Conservation (phyloP, 768 basidiomycete genomes). For the Trametes coccinea region DNA sequence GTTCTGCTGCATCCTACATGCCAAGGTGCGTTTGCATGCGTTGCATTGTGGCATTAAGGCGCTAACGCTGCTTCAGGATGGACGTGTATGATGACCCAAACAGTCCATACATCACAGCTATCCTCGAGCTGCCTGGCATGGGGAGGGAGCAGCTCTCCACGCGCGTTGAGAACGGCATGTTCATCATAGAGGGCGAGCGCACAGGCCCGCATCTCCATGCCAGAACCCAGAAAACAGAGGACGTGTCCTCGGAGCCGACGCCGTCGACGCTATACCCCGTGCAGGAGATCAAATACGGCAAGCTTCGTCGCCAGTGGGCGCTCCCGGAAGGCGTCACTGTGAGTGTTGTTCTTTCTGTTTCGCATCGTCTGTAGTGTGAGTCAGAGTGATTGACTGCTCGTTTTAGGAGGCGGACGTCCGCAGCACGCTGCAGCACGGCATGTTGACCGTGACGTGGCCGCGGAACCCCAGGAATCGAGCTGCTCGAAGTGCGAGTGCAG, state of each 20-base stretch:
- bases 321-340: conserved; percentile 42
- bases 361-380: conserved; percentile 3
- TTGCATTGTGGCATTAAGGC: neutral
- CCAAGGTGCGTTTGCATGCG: conserved; percentile 12
- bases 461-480: conserved; percentile 18
- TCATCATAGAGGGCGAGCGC: conserved; percentile 41
- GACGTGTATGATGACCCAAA: conserved; percentile 42
- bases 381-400: neutral
- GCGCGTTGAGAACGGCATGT: conserved; percentile 32
- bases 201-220: conserved; percentile 22
- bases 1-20: conserved; percentile 2
- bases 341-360: conserved; percentile 13
- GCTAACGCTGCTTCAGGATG: conserved; percentile 30
- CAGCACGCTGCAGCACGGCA: conserved; percentile 41
- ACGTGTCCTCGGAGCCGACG: conserved; percentile 3
- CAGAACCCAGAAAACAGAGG: neutral
- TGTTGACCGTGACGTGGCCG: conserved; percentile 43
- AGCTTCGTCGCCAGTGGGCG: conserved; percentile 37
- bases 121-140: conserved; percentile 43
- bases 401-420: conserved; percentile 39
- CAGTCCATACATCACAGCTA: conserved; percentile 35
- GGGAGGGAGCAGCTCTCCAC: conserved; percentile 37
- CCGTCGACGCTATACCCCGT: conserved; percentile 28
- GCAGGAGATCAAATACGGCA: conserved; percentile 43
- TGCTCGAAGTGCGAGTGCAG: neutral